phyloP scores from a whole-genome alignment of 805 yeast species.

The Hanseniaspora pseudoguilliermondii region DNA sequence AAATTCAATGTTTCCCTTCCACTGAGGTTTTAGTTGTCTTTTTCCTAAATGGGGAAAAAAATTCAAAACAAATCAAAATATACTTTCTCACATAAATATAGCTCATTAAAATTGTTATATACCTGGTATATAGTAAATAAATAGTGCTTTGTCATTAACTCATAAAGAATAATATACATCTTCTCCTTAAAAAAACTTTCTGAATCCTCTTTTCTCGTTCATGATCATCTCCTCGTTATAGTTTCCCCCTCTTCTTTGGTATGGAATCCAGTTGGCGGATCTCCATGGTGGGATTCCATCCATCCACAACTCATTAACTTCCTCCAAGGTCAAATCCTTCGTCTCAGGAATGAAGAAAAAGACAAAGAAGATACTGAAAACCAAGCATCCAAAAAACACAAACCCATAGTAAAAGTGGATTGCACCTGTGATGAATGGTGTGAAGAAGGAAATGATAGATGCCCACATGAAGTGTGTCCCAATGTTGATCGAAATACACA shows the following conservation, averaged over 20 bases:
- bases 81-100: too few relatives aligned
- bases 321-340: slow-evolving; percentile 66
- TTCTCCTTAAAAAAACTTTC: slow-evolving; percentile 6
- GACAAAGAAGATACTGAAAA: slow-evolving; percentile 46
- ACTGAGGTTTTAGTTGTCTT: too few relatives aligned
- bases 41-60: too few relatives aligned
- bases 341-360: slow-evolving; percentile 63
- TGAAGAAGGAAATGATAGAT: slow-evolving; percentile 52
- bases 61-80: too few relatives aligned
- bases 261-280: slow-evolving; percentile 40
- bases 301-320: slow-evolving; percentile 52
- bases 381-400: slow-evolving; percentile 42
- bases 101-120: too few relatives aligned
- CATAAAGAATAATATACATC: neutral
- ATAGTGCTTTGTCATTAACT: too few relatives aligned
- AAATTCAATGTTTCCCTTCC: too few relatives aligned
- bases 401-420: slow-evolving; percentile 62
- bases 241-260: slow-evolving; percentile 16
- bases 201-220: slow-evolving; percentile 13
- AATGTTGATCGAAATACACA: slow-evolving; percentile 45
- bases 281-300: slow-evolving; percentile 31
- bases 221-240: slow-evolving; percentile 1
- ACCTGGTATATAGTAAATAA: too few relatives aligned
- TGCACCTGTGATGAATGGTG: slow-evolving; percentile 53
- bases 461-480: slow-evolving; percentile 58